Percentiles rank a stretch among this genome's conserved stretches.
phyloP scores from a whole-genome alignment of 1,284 basidiomycete species.

The Leccinum solheimii region DNA sequence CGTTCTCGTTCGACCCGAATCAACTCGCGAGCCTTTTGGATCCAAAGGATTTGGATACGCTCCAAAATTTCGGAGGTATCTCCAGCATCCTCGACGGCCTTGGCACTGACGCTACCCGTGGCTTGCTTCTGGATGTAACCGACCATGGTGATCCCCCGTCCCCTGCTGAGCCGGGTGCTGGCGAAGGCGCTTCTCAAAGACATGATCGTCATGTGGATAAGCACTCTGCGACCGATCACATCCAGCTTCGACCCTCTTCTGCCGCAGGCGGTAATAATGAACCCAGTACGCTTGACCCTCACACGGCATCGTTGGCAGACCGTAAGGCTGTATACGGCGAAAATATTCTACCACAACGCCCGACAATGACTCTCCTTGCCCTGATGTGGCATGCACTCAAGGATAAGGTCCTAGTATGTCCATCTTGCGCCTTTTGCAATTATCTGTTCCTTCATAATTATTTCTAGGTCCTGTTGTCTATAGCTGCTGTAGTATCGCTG shows the following conservation, averaged over 20 bases:
- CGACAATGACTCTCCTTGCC: slow-evolving; percentile 76
- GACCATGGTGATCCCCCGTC: slow-evolving; percentile 6
- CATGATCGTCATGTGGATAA: slow-evolving; percentile 36
- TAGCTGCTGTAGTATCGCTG: too few species aligned
- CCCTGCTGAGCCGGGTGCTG: slow-evolving; percentile 35
- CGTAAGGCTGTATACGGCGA: slow-evolving; percentile 78
- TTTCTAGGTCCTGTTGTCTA: too few species aligned
- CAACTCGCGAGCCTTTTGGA: slow-evolving; percentile 86
- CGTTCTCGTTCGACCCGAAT: slow-evolving; percentile 73
- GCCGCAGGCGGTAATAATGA: slow-evolving; percentile 39
- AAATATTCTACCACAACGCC: slow-evolving; percentile 38
- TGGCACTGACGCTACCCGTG: slow-evolving; percentile 65
- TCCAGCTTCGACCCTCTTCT: slow-evolving; percentile 34
- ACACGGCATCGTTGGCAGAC: slow-evolving; percentile 58
- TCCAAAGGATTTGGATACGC: slow-evolving; percentile 74
- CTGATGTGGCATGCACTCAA: slow-evolving; percentile 96
- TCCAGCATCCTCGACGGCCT: slow-evolving; percentile 70
- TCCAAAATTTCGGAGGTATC: slow-evolving; percentile 64
- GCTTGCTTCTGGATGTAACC: slow-evolving; percentile 38
- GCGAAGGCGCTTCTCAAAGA: slow-evolving; percentile 40
- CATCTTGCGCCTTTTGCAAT: background rate
- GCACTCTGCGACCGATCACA: slow-evolving; percentile 28
- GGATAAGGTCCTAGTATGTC: slow-evolving; percentile 88
- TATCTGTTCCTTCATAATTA: slow-evolving; percentile 4
- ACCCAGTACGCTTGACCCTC: slow-evolving; percentile 36